These are phyloP conservation scores for Agrocybe chaxingu DNA, from an alignment of 768 basidiomycete genomes.

Conservation along the genomic window DNA sequence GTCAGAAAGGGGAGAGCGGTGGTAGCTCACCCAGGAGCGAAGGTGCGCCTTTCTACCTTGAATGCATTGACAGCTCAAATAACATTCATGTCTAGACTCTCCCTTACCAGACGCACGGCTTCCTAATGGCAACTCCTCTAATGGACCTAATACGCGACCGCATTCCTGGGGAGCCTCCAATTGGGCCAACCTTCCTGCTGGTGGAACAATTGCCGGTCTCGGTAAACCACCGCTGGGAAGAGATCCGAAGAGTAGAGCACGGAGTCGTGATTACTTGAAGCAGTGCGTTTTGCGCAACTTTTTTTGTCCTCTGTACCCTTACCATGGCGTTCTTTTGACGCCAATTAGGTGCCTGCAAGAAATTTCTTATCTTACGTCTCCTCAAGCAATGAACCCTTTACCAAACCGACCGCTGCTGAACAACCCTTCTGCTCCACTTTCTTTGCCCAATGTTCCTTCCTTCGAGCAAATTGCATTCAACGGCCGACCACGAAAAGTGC, in stretches of 20 bases:
- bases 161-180: constrained; percentile 56
- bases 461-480: constrained; percentile 76
- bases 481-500: constrained; percentile 75
- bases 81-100: constrained; percentile 47
- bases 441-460: constrained; percentile 67
- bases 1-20: constrained; percentile 77
- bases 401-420: constrained; percentile 79
- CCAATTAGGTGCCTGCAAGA: constrained; percentile 85
- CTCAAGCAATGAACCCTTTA: constrained; percentile 95
- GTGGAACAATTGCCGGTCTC: constrained; percentile 42
- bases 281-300: constrained; percentile 54
- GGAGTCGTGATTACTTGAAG: constrained; percentile 95
- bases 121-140: constrained; percentile 54
- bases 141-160: constrained; percentile 45
- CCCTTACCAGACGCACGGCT: constrained; percentile 68
- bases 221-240: constrained; percentile 78
- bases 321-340: background rate
- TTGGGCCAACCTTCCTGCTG: constrained; percentile 43
- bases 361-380: constrained; percentile 95
- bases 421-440: constrained; percentile 60
- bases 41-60: constrained; percentile 41
- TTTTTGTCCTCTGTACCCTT: background rate
- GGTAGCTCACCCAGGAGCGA: constrained; percentile 85
- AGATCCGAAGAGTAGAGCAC: constrained; percentile 93
- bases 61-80: constrained; percentile 1